Evolutionary conservation across 2,329 filamentous ascomycete genomes (phyloP), one percentile per base, ranked within the genome.

Genomic region (Cryphonectria carpinicola): DNA sequence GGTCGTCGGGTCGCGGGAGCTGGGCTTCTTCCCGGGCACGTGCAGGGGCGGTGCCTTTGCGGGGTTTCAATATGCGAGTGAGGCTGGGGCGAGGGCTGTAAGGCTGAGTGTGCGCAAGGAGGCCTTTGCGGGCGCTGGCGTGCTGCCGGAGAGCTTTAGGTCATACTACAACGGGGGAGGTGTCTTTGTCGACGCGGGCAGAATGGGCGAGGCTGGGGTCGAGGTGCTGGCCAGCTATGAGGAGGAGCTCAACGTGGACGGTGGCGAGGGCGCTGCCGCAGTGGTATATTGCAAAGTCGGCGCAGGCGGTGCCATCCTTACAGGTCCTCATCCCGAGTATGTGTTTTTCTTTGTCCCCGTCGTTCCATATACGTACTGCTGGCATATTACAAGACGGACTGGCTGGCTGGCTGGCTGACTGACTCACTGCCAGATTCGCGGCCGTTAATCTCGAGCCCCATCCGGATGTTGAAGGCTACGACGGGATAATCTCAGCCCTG

Each of bases 111-210:
- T 96, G 17, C 83, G 87, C 17, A 89, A 88, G 73, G 84, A 84
- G 2, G 83, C 84, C 0, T 88, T 97, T 71, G 80, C 82, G 0
- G 77, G 76, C 8, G 78, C 76, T 0, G 86, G 84, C 0, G 81
- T 82, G 4, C 79, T 92, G 1, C 87, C 90, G 0, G 86, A 89
- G 1, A 83, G 84, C 1, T 93, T 97, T 71, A 84, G 86, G 67
- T 91, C 89, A 19, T 99, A 99, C 78, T 98, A 95, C 80, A 99
- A 99, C 76, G 96, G 96, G 0, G 96, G 96, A 0, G 95, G 96
- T 4, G 90, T 97, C 1, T 99, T 98, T 82, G 93, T 97, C 1
- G 91, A 96, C 81, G 91, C 92, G 1, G 85, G 86, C 3, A 88
- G 86, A 61, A 84, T 89, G 69, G 82, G 84, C 69, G 85, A 87